A percentile compares a stretch with the other conserved stretches of the same genome.
phyloP scores from a whole-genome alignment of 2,329 filamentous ascomycete species.

The Aspergillus glaucus region DNA sequence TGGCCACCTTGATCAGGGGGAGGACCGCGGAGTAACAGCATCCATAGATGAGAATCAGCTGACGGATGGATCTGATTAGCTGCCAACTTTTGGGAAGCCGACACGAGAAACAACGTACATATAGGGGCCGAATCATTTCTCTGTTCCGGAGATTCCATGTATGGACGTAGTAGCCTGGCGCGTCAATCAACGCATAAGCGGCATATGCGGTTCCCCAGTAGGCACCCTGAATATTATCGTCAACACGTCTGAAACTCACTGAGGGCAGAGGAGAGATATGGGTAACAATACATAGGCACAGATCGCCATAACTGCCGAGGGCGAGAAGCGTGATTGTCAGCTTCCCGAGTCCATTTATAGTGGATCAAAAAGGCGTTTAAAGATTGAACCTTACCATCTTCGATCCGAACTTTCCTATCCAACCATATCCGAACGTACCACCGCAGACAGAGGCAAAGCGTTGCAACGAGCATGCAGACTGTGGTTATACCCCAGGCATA shows the following conservation, averaged over 20 bases:
- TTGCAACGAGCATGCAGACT: conserved; percentile 12
- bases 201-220: conserved; percentile 17
- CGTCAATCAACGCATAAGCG: conserved; percentile 17
- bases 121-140: conserved; percentile 20
- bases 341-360: not conserved
- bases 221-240: conserved; percentile 1
- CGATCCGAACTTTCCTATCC: conserved; percentile 11
- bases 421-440: conserved; percentile 12
- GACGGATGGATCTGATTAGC: not conserved
- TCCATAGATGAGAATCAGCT: conserved; percentile 31
- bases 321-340: not conserved
- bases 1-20: conserved; percentile 36
- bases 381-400: conserved; percentile 12
- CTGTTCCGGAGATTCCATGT: conserved; percentile 26
- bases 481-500: conserved; percentile 16
- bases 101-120: conserved; percentile 14
- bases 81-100: not conserved
- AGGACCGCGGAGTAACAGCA: conserved; percentile 33
- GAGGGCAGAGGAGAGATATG: not conserved
- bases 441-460: conserved; percentile 12
- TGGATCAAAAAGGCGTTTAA: not conserved
- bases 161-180: conserved; percentile 34
- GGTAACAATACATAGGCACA: not conserved
- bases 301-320: not conserved
- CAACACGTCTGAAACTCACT: not conserved